These are phyloP conservation scores for Leucosporidium yakuticum DNA, from an alignment of 768 basidiomycete genomes.

Conservation along the genomic window DNA sequence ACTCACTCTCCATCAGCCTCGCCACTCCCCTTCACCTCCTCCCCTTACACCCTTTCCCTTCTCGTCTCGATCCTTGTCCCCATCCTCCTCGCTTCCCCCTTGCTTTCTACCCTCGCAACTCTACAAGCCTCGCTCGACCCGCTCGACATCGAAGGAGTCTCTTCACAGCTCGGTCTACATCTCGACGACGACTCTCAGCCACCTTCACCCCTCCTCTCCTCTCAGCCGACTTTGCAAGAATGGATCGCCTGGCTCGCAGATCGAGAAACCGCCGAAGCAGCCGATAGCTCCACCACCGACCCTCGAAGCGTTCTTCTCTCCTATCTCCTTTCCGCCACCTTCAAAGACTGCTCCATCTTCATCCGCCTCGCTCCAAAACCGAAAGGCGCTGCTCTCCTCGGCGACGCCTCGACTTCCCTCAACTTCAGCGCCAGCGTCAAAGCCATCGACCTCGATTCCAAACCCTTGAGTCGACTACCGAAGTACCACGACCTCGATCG, in stretches of 20 bases:
- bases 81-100: constrained; percentile 51
- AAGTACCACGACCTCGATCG: constrained; percentile 71
- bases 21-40: neutral
- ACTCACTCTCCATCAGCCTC: neutral
- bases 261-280: neutral
- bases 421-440: constrained; percentile 47
- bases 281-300: constrained; percentile 41
- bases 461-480: constrained; percentile 58
- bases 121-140: constrained; percentile 73
- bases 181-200: neutral
- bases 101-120: constrained; percentile 53
- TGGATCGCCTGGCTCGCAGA: constrained; percentile 46
- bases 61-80: constrained; percentile 45
- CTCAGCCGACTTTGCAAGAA: constrained; percentile 58
- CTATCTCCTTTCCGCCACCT: constrained; percentile 80
- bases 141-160: constrained; percentile 77
- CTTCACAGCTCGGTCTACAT: constrained; percentile 36
- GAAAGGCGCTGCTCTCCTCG: too few relatives aligned
- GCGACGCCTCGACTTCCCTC: too few relatives aligned
- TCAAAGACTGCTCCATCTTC: constrained; percentile 91
- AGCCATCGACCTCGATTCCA: constrained; percentile 81
- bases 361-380: constrained; percentile 42
- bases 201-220: neutral
- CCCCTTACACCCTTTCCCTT: neutral
- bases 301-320: constrained; percentile 59